A percentile compares a stretch with the other conserved stretches of the same genome.
These are phyloP conservation scores for Schizochytrium sp. DNA, from an alignment of 108 stramenopile species.

Conservation along the genomic window DNA sequence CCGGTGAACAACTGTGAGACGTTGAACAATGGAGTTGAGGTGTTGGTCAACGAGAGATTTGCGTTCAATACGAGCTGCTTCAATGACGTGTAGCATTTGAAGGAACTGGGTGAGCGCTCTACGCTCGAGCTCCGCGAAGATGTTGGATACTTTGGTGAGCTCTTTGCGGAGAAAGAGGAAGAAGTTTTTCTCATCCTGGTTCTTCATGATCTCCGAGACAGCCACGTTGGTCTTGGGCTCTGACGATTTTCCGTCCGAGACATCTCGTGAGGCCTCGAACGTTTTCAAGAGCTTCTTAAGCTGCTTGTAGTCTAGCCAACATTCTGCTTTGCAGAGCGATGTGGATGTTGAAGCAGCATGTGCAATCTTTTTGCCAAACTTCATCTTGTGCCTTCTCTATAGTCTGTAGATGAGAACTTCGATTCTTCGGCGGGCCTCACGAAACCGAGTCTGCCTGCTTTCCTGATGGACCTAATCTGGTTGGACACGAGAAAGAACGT, in stretches of 20 bases:
- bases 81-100: neutral
- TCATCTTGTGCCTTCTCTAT: neutral
- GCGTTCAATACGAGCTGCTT: neutral
- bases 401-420: no score
- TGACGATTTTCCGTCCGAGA: neutral
- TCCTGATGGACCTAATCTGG: no score
- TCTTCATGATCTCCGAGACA: slow-evolving; percentile 40
- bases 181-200: slow-evolving; percentile 47
- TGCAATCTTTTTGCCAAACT: slow-evolving; percentile 59
- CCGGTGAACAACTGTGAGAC: slow-evolving; percentile 73
- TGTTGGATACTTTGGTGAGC: slow-evolving; percentile 6
- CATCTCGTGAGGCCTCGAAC: neutral
- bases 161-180: slow-evolving; percentile 32
- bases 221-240: slow-evolving; percentile 1
- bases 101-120: slow-evolving; percentile 49
- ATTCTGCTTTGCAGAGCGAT: slow-evolving; percentile 26
- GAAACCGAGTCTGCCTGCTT: no score
- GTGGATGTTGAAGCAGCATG: slow-evolving; percentile 26
- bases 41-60: neutral
- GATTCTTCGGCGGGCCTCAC: no score
- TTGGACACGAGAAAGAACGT: no score
- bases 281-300: slow-evolving; percentile 49
- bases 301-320: slow-evolving; percentile 59
- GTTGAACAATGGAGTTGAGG: slow-evolving; percentile 20
- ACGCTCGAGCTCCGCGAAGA: slow-evolving; percentile 41